Base-by-base conservation (phyloP, 1,284 basidiomycete genomes). In the Leccinum huronense region DNA sequence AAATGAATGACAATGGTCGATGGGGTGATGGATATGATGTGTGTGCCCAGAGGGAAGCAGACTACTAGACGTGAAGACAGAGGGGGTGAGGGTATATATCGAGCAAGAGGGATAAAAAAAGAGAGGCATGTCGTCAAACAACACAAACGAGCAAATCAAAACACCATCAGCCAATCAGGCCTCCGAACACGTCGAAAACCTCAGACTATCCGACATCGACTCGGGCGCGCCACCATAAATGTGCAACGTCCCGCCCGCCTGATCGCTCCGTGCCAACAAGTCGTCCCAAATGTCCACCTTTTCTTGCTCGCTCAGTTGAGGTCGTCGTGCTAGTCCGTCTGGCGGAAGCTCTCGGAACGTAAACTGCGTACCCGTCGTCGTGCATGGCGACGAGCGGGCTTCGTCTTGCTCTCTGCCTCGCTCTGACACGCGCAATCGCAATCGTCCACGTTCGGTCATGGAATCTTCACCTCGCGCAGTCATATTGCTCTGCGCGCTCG, bases 201-300 rank as follows among this genome's bases (percentile, higher is more conserved):
- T 75, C 57, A 82, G 67, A 45, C 70, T 75, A 64, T 85, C 83
- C 57, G 81, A 84, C 69, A 82, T 70, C 58, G 84, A 75, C 33
- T 74, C 76, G 27, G 51, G 51, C 7, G 68, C 69, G 5, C 64
- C 76, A 27, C 74, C 71, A 6, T 80, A 79, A 5, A 89, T 69
- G 70, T 86, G 88, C 62, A 91, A 71, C 61, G 89, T 91, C 59
- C 89, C 89, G 3, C 89, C 89, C 2, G 89, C 89, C 60, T 74
- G 73, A 55, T 81, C 87, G 70, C 88, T 90, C 67, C 81, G 79
- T 72, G 83, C 80, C 64, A 91, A 75, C 63, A 91, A 70, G 64
- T 86, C 86, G 65, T 89, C 81, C 89, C 89, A 91, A 68, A 83
- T 84, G 9, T 83, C 84, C 8, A 83, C 81, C 77, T 91, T 91